phyloP scores from a whole-genome alignment of 345 rosid genomes.

The Viola odorata region DNA sequence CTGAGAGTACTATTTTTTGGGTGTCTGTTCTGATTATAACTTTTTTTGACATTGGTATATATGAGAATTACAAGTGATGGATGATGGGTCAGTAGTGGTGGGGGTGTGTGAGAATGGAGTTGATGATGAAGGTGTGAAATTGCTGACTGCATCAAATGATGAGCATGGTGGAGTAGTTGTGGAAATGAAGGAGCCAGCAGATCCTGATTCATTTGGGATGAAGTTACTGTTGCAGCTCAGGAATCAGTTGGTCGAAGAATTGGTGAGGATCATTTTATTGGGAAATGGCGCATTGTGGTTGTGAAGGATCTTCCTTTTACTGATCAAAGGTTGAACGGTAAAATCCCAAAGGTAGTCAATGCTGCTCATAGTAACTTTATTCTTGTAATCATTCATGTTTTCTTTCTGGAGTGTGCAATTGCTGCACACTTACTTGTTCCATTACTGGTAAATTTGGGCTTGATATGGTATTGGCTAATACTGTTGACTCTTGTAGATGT shows the following conservation, averaged over 20 bases:
- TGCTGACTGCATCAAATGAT: constrained; percentile 46
- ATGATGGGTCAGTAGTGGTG: too few species aligned
- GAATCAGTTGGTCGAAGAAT: constrained; percentile 50
- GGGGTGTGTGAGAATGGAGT: constrained; percentile 26
- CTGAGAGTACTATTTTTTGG: too few species aligned
- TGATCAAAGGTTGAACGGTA: constrained; percentile 93
- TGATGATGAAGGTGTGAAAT: constrained; percentile 7
- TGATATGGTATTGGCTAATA: too few species aligned
- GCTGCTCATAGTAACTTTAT: too few species aligned
- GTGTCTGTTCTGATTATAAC: too few species aligned
- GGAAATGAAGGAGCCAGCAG: constrained; percentile 48
- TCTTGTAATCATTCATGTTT: too few species aligned
- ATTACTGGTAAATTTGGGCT: too few species aligned
- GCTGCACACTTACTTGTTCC: neutral
- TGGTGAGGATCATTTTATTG: constrained; percentile 51
- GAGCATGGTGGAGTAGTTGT: constrained; percentile 52
- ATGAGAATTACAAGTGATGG: too few species aligned
- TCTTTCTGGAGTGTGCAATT: neutral
- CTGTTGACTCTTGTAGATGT: too few species aligned
- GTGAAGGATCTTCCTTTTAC: constrained; percentile 76
- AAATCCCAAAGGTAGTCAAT: constrained; percentile 85
- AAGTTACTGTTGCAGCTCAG: constrained; percentile 68
- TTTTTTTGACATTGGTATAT: too few species aligned
- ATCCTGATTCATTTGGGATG: constrained; percentile 69
- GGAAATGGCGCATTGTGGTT: constrained; percentile 82